Evolutionary conservation across 805 yeast species (phyloP).

Genomic region (Saturnispora galanensis): DNA sequence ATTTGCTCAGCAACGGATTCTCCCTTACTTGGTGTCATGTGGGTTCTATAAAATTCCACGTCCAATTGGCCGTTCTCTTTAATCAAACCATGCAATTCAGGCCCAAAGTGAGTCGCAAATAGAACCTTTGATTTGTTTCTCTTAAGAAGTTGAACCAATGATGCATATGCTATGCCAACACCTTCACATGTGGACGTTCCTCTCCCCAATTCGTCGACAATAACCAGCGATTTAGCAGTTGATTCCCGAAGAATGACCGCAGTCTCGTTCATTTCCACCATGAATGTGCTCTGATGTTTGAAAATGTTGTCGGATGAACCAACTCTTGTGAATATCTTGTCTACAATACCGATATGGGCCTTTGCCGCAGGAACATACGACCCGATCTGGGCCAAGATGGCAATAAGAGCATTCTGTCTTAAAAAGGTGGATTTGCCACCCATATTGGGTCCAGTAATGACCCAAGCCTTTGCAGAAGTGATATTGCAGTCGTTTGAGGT

Average conservation of each 20-base stretch:
- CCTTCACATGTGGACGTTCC: conserved; percentile 87
- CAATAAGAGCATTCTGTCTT: conserved; percentile 61
- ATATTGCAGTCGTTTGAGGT: conserved; percentile 34
- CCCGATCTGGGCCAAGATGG: conserved; percentile 65
- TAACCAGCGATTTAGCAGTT: conserved; percentile 58
- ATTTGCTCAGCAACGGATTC: conserved; percentile 23
- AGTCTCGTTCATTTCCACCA: conserved; percentile 89
- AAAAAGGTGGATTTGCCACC: conserved; percentile 76
- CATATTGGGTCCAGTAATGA: conserved; percentile 88
- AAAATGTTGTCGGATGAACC: conserved; percentile 79
- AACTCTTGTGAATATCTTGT: conserved; percentile 68
- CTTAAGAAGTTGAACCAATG: conserved; percentile 45
- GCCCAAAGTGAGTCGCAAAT: conserved; percentile 86
- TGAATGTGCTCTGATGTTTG: conserved; percentile 76
- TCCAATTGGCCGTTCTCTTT: conserved; percentile 20
- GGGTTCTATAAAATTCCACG: conserved; percentile 21
- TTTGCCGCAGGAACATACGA: conserved; percentile 57
- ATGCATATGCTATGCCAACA: conserved; percentile 72
- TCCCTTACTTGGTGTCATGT: background rate
- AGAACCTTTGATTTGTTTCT: conserved; percentile 57
- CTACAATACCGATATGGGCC: conserved; percentile 65
- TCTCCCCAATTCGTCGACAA: conserved; percentile 82
- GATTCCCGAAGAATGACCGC: conserved; percentile 58
- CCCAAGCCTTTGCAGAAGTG: conserved; percentile 32
- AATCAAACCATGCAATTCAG: conserved; percentile 38